A percentile compares a stretch with the other conserved stretches of the same genome.
Evolutionary conservation across 1,284 basidiomycete species (phyloP).

Genomic region (Marasmius sp.): DNA sequence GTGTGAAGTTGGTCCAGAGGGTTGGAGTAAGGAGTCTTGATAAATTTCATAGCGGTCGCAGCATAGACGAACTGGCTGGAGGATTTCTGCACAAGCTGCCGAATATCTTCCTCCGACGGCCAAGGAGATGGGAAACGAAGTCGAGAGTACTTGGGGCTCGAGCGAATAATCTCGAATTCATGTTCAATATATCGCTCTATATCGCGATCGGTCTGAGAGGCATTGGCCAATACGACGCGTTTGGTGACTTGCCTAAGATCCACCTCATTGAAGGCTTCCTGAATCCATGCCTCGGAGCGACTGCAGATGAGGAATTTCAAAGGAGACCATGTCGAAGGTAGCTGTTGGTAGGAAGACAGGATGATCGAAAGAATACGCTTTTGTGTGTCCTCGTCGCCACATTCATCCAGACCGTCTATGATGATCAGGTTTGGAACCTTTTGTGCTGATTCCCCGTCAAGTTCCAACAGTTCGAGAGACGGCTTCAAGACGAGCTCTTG

Average conservation of each 20-base stretch:
- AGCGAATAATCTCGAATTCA: neutral
- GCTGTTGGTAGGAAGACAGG: neutral
- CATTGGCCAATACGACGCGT: neutral
- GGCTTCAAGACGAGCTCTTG: constrained; percentile 1
- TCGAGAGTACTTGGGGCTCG: neutral
- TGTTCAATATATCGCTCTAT: neutral
- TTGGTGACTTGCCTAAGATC: neutral
- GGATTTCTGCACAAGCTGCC: constrained; percentile 19
- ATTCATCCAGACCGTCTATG: no score
- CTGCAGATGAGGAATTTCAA: constrained; percentile 1
- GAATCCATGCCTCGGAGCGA: constrained; percentile 24
- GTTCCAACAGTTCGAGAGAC: no score
- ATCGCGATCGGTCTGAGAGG: neutral
- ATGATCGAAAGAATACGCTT: neutral
- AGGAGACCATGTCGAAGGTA: constrained; percentile 19
- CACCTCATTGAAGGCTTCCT: constrained; percentile 12
- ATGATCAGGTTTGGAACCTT: neutral
- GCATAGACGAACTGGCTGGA: constrained; percentile 26
- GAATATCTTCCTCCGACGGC: constrained; percentile 17
- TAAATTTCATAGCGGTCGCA: constrained; percentile 24
- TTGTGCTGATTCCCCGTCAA: no score
- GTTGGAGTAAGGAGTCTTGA: constrained; percentile 19
- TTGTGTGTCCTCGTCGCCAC: no score
- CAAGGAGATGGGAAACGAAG: constrained; percentile 6
- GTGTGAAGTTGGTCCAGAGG: constrained; percentile 23